A percentile compares a stretch with the other conserved stretches of the same genome.
Conservation (phyloP, 2,329 filamentous ascomycete genomes). For the Talaromyces islandicus region DNA sequence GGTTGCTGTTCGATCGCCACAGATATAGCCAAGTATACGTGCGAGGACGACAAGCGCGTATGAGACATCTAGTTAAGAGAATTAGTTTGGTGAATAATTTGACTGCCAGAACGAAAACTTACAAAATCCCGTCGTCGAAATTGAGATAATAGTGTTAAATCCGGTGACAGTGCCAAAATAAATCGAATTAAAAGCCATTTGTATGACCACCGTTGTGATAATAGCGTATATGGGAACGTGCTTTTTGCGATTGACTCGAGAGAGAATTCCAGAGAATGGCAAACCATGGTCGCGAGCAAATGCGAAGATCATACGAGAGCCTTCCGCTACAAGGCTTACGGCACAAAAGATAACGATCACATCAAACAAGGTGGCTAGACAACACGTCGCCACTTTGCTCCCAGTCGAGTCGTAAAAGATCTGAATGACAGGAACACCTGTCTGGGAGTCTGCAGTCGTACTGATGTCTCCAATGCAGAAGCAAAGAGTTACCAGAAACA, state of each 20-base stretch:
- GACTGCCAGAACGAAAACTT: slow-evolving; percentile 14
- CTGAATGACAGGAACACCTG: slow-evolving; percentile 49
- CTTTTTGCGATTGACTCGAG: slow-evolving; percentile 40
- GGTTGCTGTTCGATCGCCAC: slow-evolving; percentile 22
- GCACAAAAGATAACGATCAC: slow-evolving; percentile 44
- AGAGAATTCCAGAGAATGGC: slow-evolving; percentile 44
- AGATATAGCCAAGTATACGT: slow-evolving; percentile 44
- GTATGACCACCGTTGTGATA: slow-evolving; percentile 41
- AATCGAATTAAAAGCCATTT: slow-evolving; percentile 50
- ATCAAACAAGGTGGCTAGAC: slow-evolving; percentile 42
- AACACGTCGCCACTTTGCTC: slow-evolving; percentile 40
- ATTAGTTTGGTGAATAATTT: not conserved
- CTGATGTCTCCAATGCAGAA: slow-evolving; percentile 50
- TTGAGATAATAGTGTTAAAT: slow-evolving; percentile 52
- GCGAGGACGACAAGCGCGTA: slow-evolving; percentile 52
- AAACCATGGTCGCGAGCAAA: slow-evolving; percentile 48
- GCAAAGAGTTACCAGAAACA: slow-evolving; percentile 45
- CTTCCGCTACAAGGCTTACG: slow-evolving; percentile 44
- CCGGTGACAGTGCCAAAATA: slow-evolving; percentile 52
- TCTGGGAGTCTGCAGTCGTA: slow-evolving; percentile 38
- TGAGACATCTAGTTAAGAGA: slow-evolving; percentile 41
- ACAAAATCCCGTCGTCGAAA: slow-evolving; percentile 54
- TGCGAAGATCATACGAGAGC: slow-evolving; percentile 41
- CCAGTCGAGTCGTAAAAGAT: slow-evolving; percentile 47
- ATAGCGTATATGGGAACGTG: slow-evolving; percentile 46